phyloP scores from a whole-genome alignment of 139 green algal genomes.

The Chlamydomonas applanata region DNA sequence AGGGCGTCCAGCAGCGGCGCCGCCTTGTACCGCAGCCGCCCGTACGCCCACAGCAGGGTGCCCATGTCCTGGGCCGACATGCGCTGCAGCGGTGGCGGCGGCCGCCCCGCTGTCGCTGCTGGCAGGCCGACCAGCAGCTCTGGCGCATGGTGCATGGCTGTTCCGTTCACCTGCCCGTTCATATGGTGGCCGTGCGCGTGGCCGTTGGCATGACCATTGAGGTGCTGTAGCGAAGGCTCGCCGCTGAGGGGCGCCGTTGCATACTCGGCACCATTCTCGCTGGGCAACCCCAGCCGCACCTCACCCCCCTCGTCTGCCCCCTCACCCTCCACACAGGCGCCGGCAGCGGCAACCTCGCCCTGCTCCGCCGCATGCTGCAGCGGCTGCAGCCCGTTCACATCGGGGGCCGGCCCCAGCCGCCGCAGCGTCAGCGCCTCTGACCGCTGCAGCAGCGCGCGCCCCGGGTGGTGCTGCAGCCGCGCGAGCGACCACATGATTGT shows the following conservation, averaged over 20 bases:
- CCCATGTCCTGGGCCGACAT: conserved; percentile 21
- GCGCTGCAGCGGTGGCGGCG: background rate
- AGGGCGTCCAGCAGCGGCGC: conserved; percentile 34
- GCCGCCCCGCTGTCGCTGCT: no score
- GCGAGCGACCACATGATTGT: conserved; percentile 31
- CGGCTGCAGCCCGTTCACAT: background rate
- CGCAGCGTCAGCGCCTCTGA: conserved; percentile 13
- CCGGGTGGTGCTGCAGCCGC: conserved; percentile 23
- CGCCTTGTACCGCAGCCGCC: conserved; percentile 25
- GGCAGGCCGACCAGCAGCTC: no score
- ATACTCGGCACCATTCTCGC: no score
- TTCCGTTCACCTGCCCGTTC: no score
- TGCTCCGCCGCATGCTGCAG: no score
- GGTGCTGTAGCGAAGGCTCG: background rate
- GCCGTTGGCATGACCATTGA: no score
- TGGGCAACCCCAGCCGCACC: no score
- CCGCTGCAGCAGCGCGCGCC: conserved; percentile 10
- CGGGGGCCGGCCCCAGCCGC: conserved; percentile 1
- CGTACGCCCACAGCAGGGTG: conserved; percentile 23
- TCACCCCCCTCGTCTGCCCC: no score
- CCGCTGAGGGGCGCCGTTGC: background rate
- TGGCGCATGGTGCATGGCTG: no score
- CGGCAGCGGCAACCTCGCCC: no score
- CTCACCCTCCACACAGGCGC: no score
- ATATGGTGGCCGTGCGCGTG: background rate